Conservation (phyloP, 306 rosid genomes). For the Delonix regia region DNA sequence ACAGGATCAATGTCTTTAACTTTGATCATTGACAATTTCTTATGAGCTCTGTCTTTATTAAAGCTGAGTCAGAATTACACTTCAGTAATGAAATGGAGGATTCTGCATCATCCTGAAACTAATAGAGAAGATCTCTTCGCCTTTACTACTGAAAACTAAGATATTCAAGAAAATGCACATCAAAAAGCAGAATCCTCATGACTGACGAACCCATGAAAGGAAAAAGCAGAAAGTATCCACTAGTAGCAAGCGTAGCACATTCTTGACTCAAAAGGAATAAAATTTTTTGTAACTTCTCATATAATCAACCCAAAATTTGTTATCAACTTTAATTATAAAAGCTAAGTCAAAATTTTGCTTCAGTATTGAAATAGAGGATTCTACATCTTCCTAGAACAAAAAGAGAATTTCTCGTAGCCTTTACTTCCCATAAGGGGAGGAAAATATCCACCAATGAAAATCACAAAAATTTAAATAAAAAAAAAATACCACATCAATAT, state of each 20-base stretch:
- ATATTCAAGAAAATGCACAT: neutral
- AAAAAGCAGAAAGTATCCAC: too few relatives aligned
- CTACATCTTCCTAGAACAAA: neutral
- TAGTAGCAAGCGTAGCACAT: neutral
- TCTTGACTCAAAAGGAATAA: neutral
- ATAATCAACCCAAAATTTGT: neutral
- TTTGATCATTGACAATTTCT: neutral
- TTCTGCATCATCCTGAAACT: too few relatives aligned
- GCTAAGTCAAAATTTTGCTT: neutral
- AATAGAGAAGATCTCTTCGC: too few relatives aligned
- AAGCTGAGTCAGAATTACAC: too few relatives aligned
- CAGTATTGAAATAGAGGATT: neutral
- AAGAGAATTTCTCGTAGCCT: neutral
- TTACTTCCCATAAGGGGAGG: neutral
- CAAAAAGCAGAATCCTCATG: neutral
- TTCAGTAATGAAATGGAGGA: too few relatives aligned
- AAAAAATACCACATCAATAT: neutral
- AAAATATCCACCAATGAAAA: neutral
- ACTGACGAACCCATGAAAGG: neutral
- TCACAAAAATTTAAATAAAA: neutral
- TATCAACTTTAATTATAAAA: neutral
- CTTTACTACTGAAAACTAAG: too few relatives aligned
- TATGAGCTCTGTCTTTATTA: too few relatives aligned
- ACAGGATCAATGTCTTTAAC: neutral
- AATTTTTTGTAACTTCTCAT: neutral